Base-by-base conservation (phyloP, 2,329 filamentous ascomycete species). In the Epichloe coenophiala region DNA sequence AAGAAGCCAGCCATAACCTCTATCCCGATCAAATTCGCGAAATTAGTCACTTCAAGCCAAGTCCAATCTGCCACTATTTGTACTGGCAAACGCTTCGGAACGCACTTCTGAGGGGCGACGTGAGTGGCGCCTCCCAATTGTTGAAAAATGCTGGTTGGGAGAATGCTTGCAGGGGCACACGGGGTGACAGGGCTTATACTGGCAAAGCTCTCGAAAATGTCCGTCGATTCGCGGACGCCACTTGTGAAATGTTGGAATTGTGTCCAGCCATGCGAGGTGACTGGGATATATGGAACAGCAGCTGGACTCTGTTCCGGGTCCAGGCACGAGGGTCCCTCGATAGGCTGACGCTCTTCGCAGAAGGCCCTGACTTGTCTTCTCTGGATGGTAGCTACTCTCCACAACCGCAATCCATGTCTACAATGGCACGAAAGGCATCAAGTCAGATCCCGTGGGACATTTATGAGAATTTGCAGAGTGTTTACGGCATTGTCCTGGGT, bases 31-130 rank as follows among this genome's bases (percentile, higher is more conserved):
- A 90, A 59, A 71, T 86, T 23, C 72, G 80, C 38, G 73, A 81
- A 4, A 75, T 96, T 21, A 70, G 78, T 54, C 73, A 74, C 31
- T 69, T 81, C 57, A 74, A 75, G 44, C 86, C 86, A 1, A 86
- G 86, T 53, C 87, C 89, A 21, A 84, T 88, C 2, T 80, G 81
- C 42, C 86, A 93, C 60, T 71, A 75, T 27, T 72, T 85, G 37
- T 97, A 88, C 67, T 97, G 91, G 91, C 86, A 90, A 61, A 81
- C 81, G 1, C 71, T 95, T n/a, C 86, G 84, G 58, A 79, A 80
- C 50, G 74, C 81, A 13, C 72, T 90, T 21, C 71, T 95, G 27
- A 84, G 89, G 45, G 91, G 90, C 41, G 83, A 84, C 52, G 77
- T 95, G 42, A 59, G 65, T 13, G 79, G 80, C 41, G 83, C 84